Conservation (phyloP, 2,329 filamentous ascomycete species). For the Aspergillus sp. region DNA sequence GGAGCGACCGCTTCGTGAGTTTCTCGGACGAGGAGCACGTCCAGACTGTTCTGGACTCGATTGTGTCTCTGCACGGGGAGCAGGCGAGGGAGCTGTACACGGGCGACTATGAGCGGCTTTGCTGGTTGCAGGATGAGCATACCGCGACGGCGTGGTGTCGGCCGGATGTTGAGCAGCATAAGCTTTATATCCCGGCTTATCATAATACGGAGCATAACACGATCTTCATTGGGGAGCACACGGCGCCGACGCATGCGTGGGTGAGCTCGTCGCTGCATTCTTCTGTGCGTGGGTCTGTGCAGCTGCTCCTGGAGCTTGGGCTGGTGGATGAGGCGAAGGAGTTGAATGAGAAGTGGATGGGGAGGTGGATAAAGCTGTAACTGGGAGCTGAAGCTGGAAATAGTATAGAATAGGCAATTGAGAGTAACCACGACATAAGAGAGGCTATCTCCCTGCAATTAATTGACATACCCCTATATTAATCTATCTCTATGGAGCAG, state of each 20-base stretch:
- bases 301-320: slow-evolving; percentile 53
- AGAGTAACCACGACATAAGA: no score
- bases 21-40: slow-evolving; percentile 30
- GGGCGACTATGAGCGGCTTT: slow-evolving; percentile 33
- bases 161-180: slow-evolving; percentile 33
- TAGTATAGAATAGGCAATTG: background rate
- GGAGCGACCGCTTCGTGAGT: slow-evolving; percentile 29
- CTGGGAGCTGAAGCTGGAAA: background rate
- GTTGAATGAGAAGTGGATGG: slow-evolving; percentile 66
- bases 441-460: no score
- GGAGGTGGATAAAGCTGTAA: slow-evolving; percentile 56
- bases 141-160: slow-evolving; percentile 30
- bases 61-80: slow-evolving; percentile 30
- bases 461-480: no score
- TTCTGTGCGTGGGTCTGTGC: slow-evolving; percentile 29
- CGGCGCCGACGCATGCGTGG: slow-evolving; percentile 37
- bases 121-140: slow-evolving; percentile 33
- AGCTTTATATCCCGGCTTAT: slow-evolving; percentile 35
- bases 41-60: slow-evolving; percentile 27
- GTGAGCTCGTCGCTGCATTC: slow-evolving; percentile 32
- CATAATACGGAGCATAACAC: slow-evolving; percentile 35
- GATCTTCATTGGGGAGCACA: slow-evolving; percentile 39
- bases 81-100: slow-evolving; percentile 29
- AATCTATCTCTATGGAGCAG: no score
- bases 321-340: slow-evolving; percentile 69